Conservation (phyloP, 2,329 filamentous ascomycete species). For the Macrophomina phaseolina region DNA sequence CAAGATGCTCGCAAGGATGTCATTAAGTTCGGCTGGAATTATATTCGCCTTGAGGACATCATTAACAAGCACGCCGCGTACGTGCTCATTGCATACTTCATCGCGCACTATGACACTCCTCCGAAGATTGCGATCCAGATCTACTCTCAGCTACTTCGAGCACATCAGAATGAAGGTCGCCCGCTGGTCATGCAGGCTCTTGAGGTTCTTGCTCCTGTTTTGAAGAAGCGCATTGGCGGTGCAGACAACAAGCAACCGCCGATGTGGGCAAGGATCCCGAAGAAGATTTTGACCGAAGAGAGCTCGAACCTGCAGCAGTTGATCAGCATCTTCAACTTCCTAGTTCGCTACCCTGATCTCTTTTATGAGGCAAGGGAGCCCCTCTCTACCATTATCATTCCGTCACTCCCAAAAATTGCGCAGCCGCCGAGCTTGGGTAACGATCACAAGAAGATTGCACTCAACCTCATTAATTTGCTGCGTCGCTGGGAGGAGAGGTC, state of each 20-base stretch:
- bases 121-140: conserved; percentile 95
- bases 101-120: conserved; percentile 94
- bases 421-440: conserved; percentile 81
- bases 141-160: conserved; percentile 87
- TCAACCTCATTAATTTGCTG: conserved; percentile 89
- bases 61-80: conserved; percentile 99
- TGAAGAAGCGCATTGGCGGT: conserved; percentile 80
- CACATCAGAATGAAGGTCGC: conserved; percentile 93
- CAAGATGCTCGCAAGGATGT: conserved; percentile 96
- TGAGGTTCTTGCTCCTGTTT: conserved; percentile 91
- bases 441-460: conserved; percentile 87
- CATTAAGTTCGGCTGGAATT: conserved; percentile 99
- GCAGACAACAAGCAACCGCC: conserved; percentile 74
- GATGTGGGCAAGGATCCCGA: conserved; percentile 87
- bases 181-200: conserved; percentile 91
- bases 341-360: conserved; percentile 87
- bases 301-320: conserved; percentile 94
- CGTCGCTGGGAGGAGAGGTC: conserved; percentile 91
- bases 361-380: conserved; percentile 96
- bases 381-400: conserved; percentile 86
- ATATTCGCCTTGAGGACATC: conserved; percentile 96
- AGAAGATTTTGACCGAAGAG: conserved; percentile 91
- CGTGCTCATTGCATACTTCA: conserved; percentile 96
- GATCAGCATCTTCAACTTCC: conserved; percentile 96
- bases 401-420: conserved; percentile 86